Evolutionary conservation across 2,329 filamentous ascomycete species (phyloP).

Genomic region (Fusarium mangiferae): DNA sequence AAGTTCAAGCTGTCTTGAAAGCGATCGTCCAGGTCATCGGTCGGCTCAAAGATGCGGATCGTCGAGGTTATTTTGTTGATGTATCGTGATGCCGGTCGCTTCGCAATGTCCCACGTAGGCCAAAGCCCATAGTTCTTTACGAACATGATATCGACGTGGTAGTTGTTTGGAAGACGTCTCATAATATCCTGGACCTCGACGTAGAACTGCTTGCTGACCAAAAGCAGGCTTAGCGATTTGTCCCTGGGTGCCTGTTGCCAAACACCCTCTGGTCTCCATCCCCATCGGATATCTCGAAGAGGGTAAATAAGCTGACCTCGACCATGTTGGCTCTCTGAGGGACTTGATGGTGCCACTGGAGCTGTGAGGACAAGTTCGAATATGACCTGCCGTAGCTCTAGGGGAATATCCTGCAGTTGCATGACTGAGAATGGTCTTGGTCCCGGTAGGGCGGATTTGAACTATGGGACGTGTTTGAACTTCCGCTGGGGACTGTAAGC

Average conservation of each 20-base stretch:
- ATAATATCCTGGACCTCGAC: not conserved
- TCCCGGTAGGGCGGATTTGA: not conserved
- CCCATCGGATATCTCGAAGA: not conserved
- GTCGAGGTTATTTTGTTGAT: slow-evolving; percentile 1
- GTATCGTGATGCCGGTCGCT: not conserved
- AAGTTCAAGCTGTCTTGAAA: slow-evolving; percentile 3
- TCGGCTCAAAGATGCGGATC: slow-evolving; percentile 16
- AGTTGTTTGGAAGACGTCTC: not conserved
- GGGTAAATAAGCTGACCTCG: not conserved
- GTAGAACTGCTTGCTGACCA: not conserved
- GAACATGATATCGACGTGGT: slow-evolving; percentile 24
- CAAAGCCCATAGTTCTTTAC: slow-evolving; percentile 9
- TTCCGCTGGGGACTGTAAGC: not conserved
- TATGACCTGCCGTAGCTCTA: not conserved
- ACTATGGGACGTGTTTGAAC: not conserved
- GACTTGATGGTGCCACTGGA: not conserved
- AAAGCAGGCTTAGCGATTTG: not conserved
- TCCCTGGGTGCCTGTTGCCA: not conserved
- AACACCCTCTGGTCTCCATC: not conserved
- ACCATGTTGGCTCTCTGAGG: not conserved
- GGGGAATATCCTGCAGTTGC: not conserved
- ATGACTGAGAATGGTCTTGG: not conserved
- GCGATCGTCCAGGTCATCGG: not conserved
- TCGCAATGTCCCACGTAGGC: slow-evolving; percentile 5
- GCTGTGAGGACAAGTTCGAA: not conserved